Conservation (phyloP, 768 basidiomycete genomes). For the Podaxis sp. region DNA sequence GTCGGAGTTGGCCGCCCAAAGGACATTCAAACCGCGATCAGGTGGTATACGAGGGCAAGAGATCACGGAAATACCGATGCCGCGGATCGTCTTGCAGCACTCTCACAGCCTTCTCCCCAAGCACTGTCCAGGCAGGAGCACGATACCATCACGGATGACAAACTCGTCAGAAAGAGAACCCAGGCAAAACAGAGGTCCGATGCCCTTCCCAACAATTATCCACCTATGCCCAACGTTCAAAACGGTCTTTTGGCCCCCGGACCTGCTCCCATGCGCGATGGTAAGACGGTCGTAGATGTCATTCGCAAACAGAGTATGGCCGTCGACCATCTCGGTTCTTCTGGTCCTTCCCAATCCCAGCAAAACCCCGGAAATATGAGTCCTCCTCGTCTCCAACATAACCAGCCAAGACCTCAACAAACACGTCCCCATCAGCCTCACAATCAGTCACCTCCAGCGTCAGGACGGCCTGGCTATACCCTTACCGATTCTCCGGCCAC, state of each 20-base stretch:
- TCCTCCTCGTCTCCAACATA: slow-evolving; percentile 13
- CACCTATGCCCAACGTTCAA: slow-evolving; percentile 1
- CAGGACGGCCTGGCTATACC: slow-evolving; percentile 16
- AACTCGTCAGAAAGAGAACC: slow-evolving; percentile 82
- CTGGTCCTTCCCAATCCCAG: neutral
- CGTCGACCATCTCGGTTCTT: too few species aligned
- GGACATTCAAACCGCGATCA: slow-evolving; percentile 61
- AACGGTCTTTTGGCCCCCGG: slow-evolving; percentile 7
- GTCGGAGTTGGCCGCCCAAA: slow-evolving; percentile 82
- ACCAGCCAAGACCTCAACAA: slow-evolving; percentile 20
- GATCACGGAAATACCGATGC: slow-evolving; percentile 84
- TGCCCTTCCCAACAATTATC: slow-evolving; percentile 18
- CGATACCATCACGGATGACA: slow-evolving; percentile 72
- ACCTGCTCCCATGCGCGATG: slow-evolving; percentile 29
- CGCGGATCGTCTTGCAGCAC: slow-evolving; percentile 63
- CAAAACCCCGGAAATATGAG: neutral
- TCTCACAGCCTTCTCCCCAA: slow-evolving; percentile 60
- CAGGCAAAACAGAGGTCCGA: slow-evolving; percentile 54
- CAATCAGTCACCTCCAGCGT: neutral
- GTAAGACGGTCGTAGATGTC: slow-evolving; percentile 49
- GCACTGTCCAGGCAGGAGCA: slow-evolving; percentile 79
- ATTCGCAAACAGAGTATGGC: slow-evolving; percentile 42
- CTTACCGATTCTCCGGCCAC: neutral
- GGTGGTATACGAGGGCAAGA: slow-evolving; percentile 82
- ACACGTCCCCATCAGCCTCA: slow-evolving; percentile 27